Percentiles rank a stretch among this genome's conserved stretches.
phyloP scores from a whole-genome alignment of 2,329 filamentous ascomycete species.

The Fusarium oxysporum region DNA sequence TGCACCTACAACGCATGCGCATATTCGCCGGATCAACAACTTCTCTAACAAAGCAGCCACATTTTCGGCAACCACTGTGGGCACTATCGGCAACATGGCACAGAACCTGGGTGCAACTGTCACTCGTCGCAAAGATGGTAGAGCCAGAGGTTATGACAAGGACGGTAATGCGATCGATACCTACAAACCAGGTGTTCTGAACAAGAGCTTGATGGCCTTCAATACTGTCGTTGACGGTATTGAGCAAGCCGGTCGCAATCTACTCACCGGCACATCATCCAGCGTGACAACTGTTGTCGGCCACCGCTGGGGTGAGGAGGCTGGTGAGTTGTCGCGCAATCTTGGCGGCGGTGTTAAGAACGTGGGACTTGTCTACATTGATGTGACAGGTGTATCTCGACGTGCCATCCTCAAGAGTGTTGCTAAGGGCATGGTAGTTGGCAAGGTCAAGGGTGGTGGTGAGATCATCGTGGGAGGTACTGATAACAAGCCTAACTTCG shows the following conservation, averaged over 20 bases:
- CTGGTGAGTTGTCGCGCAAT: constrained; percentile 79
- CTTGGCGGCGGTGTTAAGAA: constrained; percentile 93
- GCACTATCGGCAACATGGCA: constrained; percentile 83
- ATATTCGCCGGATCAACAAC: constrained; percentile 89
- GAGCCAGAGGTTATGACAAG: constrained; percentile 71
- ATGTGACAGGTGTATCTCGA: constrained; percentile 91
- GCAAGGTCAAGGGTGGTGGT: constrained; percentile 78
- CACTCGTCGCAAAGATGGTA: constrained; percentile 64
- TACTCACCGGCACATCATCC: constrained; percentile 78
- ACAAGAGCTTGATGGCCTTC: constrained; percentile 97
- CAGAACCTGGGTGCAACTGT: constrained; percentile 88
- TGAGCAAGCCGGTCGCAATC: constrained; percentile 83
- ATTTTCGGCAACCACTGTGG: constrained; percentile 86
- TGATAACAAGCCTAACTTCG: constrained; percentile 48
- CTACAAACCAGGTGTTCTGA: constrained; percentile 92
- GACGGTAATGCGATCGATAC: constrained; percentile 72
- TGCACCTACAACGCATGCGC: constrained; percentile 83
- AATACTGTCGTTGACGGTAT: constrained; percentile 94
- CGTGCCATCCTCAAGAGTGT: constrained; percentile 93
- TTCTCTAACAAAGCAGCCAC: constrained; percentile 83
- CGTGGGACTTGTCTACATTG: constrained; percentile 96
- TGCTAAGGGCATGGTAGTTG: constrained; percentile 95
- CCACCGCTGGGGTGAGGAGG: constrained; percentile 90
- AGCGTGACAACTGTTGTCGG: constrained; percentile 88
- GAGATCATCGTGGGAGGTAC: constrained; percentile 80